Evolutionary conservation across 305 asterid genomes (phyloP), one percentile per base, ranked within the genome.

Genomic region (Euphrasia arctica): DNA sequence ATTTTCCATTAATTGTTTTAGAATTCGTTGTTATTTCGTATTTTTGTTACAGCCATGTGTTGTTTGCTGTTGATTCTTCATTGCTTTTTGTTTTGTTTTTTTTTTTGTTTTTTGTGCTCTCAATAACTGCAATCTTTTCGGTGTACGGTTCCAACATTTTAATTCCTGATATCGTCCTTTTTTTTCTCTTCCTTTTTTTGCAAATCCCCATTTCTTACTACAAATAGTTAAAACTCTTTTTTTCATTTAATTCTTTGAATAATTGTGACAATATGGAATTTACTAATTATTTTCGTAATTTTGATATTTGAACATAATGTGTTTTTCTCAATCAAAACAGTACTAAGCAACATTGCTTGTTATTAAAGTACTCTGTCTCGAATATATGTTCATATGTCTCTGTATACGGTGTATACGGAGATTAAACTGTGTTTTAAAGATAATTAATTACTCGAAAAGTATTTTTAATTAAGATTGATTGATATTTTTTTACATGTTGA

Each of bases 141-240:
- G 13, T 63, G 77, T 72, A 74, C 80, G 79, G 76, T 65, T 70
- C 42, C 68, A 42, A 41, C 66, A 71, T 74, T 74, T 69, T 62
- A 82, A 70, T 72, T 78, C 47, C 79, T 76, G 47, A 32, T 74
- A 76, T 58, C 54, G 72, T 75, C 79, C 79, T 66, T 56, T 57
- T 65, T 52, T 54, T 18, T 59, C 61, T 45, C 70, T 66, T 70
- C 54, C 6, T 65, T 22, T 58, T 67, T 31, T 27, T 6, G 43
- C 18, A 43, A 65, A 62, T 14, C 14, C 62, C 71, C 56, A 48
- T 14, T 70, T 74, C 22, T 54, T 43, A 18, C 70, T 62, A 55
- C 8, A 48, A 55, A 55, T 70, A 73, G 73, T 66, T 60, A 48
- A 65, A 52, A 32, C 27, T 2, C 15, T 11, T 3, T 49, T 32